Percentiles rank a stretch among this genome's conserved stretches.
Conservation (phyloP, 805 yeast species). For the Ogataea saltuana region DNA sequence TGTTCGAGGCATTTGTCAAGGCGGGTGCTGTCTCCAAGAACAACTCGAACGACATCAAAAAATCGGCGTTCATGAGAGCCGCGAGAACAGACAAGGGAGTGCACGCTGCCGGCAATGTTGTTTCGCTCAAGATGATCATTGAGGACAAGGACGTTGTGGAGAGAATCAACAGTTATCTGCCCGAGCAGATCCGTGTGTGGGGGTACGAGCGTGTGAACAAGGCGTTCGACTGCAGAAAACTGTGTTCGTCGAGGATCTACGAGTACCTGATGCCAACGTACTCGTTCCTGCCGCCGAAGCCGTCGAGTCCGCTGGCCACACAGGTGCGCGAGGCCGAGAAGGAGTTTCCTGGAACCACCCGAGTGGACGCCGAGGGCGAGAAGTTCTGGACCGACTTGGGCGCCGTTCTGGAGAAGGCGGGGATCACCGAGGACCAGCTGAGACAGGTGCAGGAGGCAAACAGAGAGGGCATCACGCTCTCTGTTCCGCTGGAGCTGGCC, state of each 20-base stretch:
- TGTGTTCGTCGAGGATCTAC: slow-evolving; percentile 94
- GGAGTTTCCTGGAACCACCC: slow-evolving; percentile 58
- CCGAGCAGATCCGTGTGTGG: slow-evolving; percentile 90
- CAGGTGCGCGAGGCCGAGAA: slow-evolving; percentile 54
- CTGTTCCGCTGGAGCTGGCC: slow-evolving; percentile 37
- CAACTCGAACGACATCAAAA: slow-evolving; percentile 85
- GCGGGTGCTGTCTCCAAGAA: slow-evolving; percentile 89
- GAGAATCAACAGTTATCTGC: slow-evolving; percentile 73
- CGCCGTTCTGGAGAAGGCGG: slow-evolving; percentile 38
- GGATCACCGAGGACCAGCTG: slow-evolving; percentile 42
- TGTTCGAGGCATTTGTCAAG: slow-evolving; percentile 76
- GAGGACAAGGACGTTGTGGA: slow-evolving; percentile 75
- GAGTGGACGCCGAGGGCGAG: slow-evolving; percentile 68
- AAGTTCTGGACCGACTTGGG: slow-evolving; percentile 66
- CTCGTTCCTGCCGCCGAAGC: slow-evolving; percentile 88
- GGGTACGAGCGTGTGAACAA: slow-evolving; percentile 87
- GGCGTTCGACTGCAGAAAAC: slow-evolving; percentile 89
- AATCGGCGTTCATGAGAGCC: slow-evolving; percentile 83
- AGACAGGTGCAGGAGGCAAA: slow-evolving; percentile 39
- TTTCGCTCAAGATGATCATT: slow-evolving; percentile 78
- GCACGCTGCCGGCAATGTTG: slow-evolving; percentile 94
- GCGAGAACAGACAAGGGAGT: slow-evolving; percentile 95
- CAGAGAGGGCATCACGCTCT: slow-evolving; percentile 37
- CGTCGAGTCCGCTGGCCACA: slow-evolving; percentile 62
- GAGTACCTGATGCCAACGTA: slow-evolving; percentile 93